Conservation (phyloP, 1,284 basidiomycete genomes). For the Marasmius tenuissimus region DNA sequence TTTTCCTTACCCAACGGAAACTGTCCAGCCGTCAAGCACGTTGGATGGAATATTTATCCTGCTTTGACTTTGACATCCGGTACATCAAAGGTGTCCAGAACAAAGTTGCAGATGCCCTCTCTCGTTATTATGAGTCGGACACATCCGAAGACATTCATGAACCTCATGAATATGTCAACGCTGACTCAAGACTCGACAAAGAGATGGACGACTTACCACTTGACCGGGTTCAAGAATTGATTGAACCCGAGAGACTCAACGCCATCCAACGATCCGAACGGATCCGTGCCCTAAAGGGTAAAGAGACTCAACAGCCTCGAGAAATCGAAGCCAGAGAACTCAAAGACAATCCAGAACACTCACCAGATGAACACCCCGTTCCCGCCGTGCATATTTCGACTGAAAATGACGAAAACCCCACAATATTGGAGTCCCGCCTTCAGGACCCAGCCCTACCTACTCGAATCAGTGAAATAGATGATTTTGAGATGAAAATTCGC, state of each 20-base stretch:
- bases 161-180: conserved; percentile 24
- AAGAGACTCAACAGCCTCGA: background rate
- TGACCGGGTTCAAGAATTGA: conserved; percentile 6
- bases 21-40: conserved; percentile 23
- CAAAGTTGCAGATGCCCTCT: conserved; percentile 32
- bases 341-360: background rate
- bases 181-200: conserved; percentile 25
- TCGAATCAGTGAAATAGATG: too few relatives aligned
- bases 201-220: conserved; percentile 23
- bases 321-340: background rate
- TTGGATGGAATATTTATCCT: conserved; percentile 33
- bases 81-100: conserved; percentile 33
- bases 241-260: background rate
- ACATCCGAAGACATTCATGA: conserved; percentile 14
- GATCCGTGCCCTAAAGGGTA: background rate
- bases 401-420: too few relatives aligned
- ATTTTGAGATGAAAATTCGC: too few relatives aligned
- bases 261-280: background rate
- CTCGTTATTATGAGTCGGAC: conserved; percentile 30
- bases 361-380: background rate
- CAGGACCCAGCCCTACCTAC: too few relatives aligned
- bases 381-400: background rate
- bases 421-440: too few relatives aligned
- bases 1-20: conserved; percentile 24
- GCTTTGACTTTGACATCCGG: conserved; percentile 30